Evolutionary conservation across 2,329 filamentous ascomycete species (phyloP), one percentile per base, ranked within the genome.

Genomic region (Orbilia blumenaviensis): DNA sequence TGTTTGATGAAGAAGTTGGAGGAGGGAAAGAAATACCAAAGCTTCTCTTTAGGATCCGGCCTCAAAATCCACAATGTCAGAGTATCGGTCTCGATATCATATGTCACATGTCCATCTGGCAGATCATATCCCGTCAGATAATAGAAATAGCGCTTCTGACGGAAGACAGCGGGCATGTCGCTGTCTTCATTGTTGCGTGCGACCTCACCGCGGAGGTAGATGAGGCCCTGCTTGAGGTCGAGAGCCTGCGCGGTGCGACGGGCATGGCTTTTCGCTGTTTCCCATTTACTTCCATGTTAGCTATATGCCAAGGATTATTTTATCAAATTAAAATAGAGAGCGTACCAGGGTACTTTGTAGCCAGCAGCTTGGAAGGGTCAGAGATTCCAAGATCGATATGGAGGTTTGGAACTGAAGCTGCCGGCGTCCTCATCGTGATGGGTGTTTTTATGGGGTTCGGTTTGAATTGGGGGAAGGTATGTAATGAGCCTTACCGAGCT

Each of bases 121-220:
- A 87, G 85, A 63, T 88, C 83, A 9, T 76, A 78, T 67, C 88
- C 88, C 67, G 84, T 86, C 48, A 89, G 80, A 78, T 89, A 89
- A 81, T 87, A 89, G 79, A 89, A 89, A 80, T 89, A 89, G 21
- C 88, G 85, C 77, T 85, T 84, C 80, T 90, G 88, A 12, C 88
- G 85, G 79, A 89, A 89, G 4, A 84, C 83, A 18, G 83, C 84
- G 67, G 84, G 82, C 83, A 88, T 86, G 77, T 90, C 88, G 27
- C 87, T 89, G 79, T 90, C 88, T 72, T 88, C 86, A 78, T 85
- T 85, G 63, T 85, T 83, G 46, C 83, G 81, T 3, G 84, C 85
- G 2, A 84, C 83, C 60, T 85, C 83, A 23, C 88, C 88, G 34
- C 84, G 83, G 21, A 90, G 84, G 79, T 88, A 89, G 58, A 90